These are phyloP conservation scores for Rhodocollybia butyracea DNA, from an alignment of 768 basidiomycete species.

Conservation along the genomic window DNA sequence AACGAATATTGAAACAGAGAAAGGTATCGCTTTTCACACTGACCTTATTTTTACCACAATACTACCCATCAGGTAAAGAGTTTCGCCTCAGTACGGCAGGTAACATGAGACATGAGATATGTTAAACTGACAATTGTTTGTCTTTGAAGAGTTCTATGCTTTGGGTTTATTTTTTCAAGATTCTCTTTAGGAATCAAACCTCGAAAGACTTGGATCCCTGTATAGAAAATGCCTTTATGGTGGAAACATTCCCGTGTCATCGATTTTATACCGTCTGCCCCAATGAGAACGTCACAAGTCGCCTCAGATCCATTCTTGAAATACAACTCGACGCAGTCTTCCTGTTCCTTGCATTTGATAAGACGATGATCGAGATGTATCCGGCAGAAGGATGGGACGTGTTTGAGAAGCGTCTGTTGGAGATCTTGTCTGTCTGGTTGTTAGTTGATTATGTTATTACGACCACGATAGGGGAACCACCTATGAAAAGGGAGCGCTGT, in stretches of 20 bases:
- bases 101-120: too few species aligned
- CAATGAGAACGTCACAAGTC: constrained; percentile 34
- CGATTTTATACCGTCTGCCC: constrained; percentile 37
- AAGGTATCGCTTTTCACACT: too few species aligned
- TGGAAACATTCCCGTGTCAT: neutral
- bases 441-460: too few species aligned
- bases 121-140: too few species aligned
- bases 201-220: constrained; percentile 35
- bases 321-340: constrained; percentile 16
- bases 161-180: constrained; percentile 24
- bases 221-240: constrained; percentile 30
- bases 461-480: too few species aligned
- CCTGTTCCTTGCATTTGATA: constrained; percentile 24
- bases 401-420: constrained; percentile 35
- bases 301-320: constrained; percentile 23
- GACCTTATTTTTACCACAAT: constrained; percentile 32
- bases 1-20: too few species aligned
- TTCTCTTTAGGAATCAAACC: constrained; percentile 26
- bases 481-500: too few species aligned
- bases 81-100: neutral
- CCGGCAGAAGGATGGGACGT: constrained; percentile 27
- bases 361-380: constrained; percentile 38
- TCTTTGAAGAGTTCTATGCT: constrained; percentile 19
- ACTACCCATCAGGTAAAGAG: constrained; percentile 14
- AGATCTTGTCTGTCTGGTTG: too few species aligned